Conservation (phyloP, 2,329 filamentous ascomycete genomes). For the Paraconiothyrium sp. region DNA sequence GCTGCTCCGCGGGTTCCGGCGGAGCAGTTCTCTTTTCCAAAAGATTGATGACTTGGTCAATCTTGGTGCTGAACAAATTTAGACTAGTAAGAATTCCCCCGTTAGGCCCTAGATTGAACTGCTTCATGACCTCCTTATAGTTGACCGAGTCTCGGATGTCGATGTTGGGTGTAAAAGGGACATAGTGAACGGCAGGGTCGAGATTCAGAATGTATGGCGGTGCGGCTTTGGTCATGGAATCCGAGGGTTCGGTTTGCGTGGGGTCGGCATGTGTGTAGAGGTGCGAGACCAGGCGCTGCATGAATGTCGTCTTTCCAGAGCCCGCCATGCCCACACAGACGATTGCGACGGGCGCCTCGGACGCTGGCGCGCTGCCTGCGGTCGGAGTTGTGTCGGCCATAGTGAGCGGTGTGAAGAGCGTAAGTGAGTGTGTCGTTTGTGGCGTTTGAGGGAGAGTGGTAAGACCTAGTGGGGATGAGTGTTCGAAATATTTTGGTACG, state of each 20-base stretch:
- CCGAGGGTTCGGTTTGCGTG: conserved; percentile 37
- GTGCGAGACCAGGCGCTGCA: conserved; percentile 96
- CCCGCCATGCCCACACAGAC: conserved; percentile 99
- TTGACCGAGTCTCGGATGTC: conserved; percentile 99
- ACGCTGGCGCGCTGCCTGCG: conserved; percentile 18
- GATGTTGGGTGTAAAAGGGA: conserved; percentile 97
- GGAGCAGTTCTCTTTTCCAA: conserved; percentile 86
- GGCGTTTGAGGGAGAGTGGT: conserved; percentile 18
- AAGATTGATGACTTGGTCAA: conserved; percentile 90
- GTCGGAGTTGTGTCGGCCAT: conserved; percentile 52
- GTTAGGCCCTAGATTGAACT: conserved; percentile 97
- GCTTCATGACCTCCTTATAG: conserved; percentile 99
- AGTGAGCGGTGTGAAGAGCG: conserved; percentile 21
- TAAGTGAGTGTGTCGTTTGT: background rate
- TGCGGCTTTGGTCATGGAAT: conserved; percentile 39
- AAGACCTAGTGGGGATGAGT: conserved; percentile 2
- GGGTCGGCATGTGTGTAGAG: conserved; percentile 78
- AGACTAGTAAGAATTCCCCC: conserved; percentile 94
- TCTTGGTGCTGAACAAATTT: conserved; percentile 97
- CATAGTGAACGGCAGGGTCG: conserved; percentile 90
- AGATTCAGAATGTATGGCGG: conserved; percentile 97
- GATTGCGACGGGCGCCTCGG: conserved; percentile 71
- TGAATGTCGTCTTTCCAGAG: conserved; percentile 99
- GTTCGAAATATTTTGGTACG: conserved; percentile 19
- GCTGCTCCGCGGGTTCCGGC: conserved; percentile 39